These are phyloP conservation scores for Penicillium odoratum DNA, from an alignment of 495 filamentous ascomycete genomes.

Conservation along the genomic window DNA sequence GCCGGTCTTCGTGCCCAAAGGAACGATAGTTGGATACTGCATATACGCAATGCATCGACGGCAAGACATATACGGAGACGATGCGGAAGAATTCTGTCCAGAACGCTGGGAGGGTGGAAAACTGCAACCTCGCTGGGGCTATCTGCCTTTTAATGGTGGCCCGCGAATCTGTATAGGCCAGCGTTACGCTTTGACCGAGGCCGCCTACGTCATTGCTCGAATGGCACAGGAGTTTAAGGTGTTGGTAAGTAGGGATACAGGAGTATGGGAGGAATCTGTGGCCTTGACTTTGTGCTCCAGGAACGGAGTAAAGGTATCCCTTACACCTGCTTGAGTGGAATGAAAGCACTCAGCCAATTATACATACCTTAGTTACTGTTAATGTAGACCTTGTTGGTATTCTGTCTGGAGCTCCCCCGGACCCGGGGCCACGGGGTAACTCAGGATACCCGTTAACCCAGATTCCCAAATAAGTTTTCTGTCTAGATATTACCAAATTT, in stretches of 20 bases:
- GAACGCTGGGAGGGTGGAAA: conserved; percentile 46
- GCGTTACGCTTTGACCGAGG: conserved; percentile 60
- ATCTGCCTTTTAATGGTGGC: conserved; percentile 62
- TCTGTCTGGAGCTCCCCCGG: no score
- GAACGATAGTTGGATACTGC: conserved; percentile 21
- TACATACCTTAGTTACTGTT: no score
- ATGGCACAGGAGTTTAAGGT: conserved; percentile 55
- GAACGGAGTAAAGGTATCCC: conserved; percentile 27
- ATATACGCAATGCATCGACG: conserved; percentile 46
- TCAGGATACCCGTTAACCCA: no score
- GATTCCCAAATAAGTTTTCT: no score
- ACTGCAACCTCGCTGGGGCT: conserved; percentile 31
- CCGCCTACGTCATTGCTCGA: conserved; percentile 50
- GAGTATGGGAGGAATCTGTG: conserved; percentile 19
- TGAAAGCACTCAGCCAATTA: background rate
- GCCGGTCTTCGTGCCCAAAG: conserved; percentile 27
- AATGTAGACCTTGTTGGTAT: no score
- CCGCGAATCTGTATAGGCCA: conserved; percentile 48
- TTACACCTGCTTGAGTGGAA: conserved; percentile 3
- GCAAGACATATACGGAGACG: conserved; percentile 45
- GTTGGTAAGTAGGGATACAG: conserved; percentile 47
- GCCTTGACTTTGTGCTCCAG: conserved; percentile 18
- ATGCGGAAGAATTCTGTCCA: conserved; percentile 47
- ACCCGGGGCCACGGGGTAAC: no score
- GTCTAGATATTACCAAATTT: background rate